Percentiles rank a stretch among this genome's conserved stretches.
Evolutionary conservation across 805 yeast genomes (phyloP).

Genomic region (Wickerhamiella azymoides): DNA sequence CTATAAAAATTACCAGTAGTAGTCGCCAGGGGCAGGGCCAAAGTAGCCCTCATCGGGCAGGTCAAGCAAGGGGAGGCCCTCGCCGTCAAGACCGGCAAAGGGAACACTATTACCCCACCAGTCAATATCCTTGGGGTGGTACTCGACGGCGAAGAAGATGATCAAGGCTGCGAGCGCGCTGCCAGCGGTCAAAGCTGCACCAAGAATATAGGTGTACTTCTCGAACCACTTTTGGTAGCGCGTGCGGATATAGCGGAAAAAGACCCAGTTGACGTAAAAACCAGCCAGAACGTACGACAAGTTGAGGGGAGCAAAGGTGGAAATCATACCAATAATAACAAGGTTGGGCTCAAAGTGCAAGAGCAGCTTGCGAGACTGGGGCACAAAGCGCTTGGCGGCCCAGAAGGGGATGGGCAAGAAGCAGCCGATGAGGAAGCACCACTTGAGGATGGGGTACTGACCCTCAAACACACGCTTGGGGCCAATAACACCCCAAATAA

Average conservation of each 20-base stretch:
- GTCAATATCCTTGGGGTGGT: slow-evolving; percentile 27
- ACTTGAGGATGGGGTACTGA: slow-evolving; percentile 46
- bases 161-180: slow-evolving; percentile 45
- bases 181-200: slow-evolving; percentile 45
- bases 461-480: slow-evolving; percentile 38
- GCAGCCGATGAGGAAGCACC: slow-evolving; percentile 48
- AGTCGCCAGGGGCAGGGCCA: slow-evolving; percentile 20
- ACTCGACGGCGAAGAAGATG: slow-evolving; percentile 39
- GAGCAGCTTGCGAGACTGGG: slow-evolving; percentile 9
- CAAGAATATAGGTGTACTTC: slow-evolving; percentile 31
- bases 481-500: slow-evolving; percentile 48
- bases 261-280: slow-evolving; percentile 10
- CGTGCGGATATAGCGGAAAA: slow-evolving; percentile 26
- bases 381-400: slow-evolving; percentile 14
- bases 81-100: slow-evolving; percentile 16
- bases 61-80: slow-evolving; percentile 4
- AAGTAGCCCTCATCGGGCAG: slow-evolving; percentile 20
- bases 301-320: slow-evolving; percentile 17
- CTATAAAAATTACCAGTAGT: not conserved
- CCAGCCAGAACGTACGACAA: slow-evolving; percentile 11
- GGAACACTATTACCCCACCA: slow-evolving; percentile 51
- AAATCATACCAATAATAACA: slow-evolving; percentile 13
- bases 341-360: slow-evolving; percentile 37
- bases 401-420: slow-evolving; percentile 17
- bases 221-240: slow-evolving; percentile 41